These are phyloP conservation scores for Colletotrichum tropicicola DNA, from an alignment of 2,329 filamentous ascomycete species.

Conservation along the genomic window DNA sequence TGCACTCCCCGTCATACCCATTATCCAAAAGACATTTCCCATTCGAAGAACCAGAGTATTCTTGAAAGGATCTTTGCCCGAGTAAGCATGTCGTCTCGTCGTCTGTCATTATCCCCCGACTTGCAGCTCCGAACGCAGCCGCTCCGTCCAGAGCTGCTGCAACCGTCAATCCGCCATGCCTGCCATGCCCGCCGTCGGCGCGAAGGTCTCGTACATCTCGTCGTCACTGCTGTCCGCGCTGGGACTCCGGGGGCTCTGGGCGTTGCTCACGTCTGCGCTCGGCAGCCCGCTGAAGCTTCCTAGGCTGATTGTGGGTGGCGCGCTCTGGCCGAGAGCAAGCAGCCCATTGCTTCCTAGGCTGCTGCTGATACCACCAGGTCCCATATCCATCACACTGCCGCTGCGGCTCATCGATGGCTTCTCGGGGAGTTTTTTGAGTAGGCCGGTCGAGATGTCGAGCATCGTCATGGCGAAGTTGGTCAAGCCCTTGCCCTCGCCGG, in stretches of 20 bases:
- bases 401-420: conserved; percentile 73
- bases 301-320: conserved; percentile 28
- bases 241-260: conserved; percentile 60
- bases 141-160: not conserved
- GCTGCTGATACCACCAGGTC: conserved; percentile 39
- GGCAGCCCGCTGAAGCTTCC: conserved; percentile 53
- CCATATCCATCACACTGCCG: conserved; percentile 59
- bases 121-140: not conserved
- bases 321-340: conserved; percentile 27
- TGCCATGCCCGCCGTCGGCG: conserved; percentile 44
- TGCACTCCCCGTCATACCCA: not conserved
- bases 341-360: conserved; percentile 40
- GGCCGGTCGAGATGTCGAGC: conserved; percentile 75
- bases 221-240: conserved; percentile 64
- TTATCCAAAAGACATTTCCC: not conserved
- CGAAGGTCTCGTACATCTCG: conserved; percentile 60
- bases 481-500: conserved; percentile 65
- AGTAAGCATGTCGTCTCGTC: conserved; percentile 10
- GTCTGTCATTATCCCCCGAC: not conserved
- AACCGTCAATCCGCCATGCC: conserved; percentile 35
- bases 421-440: conserved; percentile 75
- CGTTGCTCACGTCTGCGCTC: conserved; percentile 58
- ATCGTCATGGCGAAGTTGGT: conserved; percentile 81
- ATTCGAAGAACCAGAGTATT: not conserved
- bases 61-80: not conserved